Evolutionary conservation across 768 basidiomycete genomes (phyloP), one percentile per base, ranked within the genome.

Genomic region (Suillus subluteus): DNA sequence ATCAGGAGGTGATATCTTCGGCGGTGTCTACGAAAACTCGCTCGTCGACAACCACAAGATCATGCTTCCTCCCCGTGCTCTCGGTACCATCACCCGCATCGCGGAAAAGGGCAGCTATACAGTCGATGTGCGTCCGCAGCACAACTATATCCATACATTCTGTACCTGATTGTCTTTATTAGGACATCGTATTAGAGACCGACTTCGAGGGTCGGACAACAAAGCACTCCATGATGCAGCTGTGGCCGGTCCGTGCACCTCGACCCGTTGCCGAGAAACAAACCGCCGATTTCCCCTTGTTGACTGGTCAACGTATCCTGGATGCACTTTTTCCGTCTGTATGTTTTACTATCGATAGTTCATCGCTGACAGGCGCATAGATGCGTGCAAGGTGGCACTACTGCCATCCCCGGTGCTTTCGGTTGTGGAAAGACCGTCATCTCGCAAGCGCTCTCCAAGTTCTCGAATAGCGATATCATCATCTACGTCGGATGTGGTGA

Each of bases 371-470:
- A 50, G 7, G 41, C 12, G 56, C 67, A 4, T 70, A 92, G 91
- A n/a, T 97, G 95, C 76, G 95, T 98, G 0, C 95, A 98, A 82
- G 95, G 95, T 65, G 95, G 95, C 52, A 98, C 95, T 13, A 98
- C 95, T 2, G 95, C 95, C 67, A 99, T 99, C 80, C 98, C 98
- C 30, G 98, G 98, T 70, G 98, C 98, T 71, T 99, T 99, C 79
- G 98, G 98, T 74, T 98, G 96, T 74, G 95, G 95, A 73, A 98
- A 98, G 84, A 99, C 97, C 37, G 98, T 99, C 73, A 99, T 99
- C 74, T 98, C 96, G 35, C 94, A 98, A 81, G 97, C 97, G 23
- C 82, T 99, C 70, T 98, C 97, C 66, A 99, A 99, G 79, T 99
- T 88, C 81, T 99, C 98, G 35, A 99, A 99, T 83, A 98, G 96